Conservation (phyloP, 768 basidiomycete genomes). For the Pleurotus ostreatus region DNA sequence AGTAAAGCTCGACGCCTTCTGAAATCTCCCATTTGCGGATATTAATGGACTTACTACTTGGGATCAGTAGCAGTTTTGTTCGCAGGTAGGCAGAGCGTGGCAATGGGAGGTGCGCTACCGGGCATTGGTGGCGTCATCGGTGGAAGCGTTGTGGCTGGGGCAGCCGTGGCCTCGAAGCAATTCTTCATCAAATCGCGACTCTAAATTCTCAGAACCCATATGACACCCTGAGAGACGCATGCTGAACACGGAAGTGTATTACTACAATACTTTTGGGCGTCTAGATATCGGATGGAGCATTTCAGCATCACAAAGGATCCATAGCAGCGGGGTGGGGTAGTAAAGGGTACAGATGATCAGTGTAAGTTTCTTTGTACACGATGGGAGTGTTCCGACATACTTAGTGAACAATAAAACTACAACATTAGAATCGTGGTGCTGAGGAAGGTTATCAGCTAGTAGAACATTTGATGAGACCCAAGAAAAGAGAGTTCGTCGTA, state of each 20-base stretch:
- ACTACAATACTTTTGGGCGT: background rate
- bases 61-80: conserved; percentile 2
- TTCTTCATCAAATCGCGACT: background rate
- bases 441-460: background rate
- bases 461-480: background rate
- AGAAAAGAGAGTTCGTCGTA: background rate
- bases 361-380: too few relatives aligned
- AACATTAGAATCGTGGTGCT: background rate
- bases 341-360: background rate
- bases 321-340: background rate
- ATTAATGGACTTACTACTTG: background rate
- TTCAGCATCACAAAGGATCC: background rate
- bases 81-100: conserved; percentile 9
- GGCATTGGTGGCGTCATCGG: conserved; percentile 1
- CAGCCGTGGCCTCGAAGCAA: background rate
- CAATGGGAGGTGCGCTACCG: conserved; percentile 11
- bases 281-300: conserved; percentile 4
- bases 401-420: conserved; percentile 8
- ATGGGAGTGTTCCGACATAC: too few relatives aligned
- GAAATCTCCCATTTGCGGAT: too few relatives aligned
- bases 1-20: background rate
- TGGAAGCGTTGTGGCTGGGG: background rate
- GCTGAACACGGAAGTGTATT: background rate
- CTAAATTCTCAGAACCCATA: background rate
- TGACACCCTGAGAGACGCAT: background rate